A percentile compares a stretch with the other conserved stretches of the same genome.
Conservation (phyloP, 208 protist species). For the Leishmania braziliensis region DNA sequence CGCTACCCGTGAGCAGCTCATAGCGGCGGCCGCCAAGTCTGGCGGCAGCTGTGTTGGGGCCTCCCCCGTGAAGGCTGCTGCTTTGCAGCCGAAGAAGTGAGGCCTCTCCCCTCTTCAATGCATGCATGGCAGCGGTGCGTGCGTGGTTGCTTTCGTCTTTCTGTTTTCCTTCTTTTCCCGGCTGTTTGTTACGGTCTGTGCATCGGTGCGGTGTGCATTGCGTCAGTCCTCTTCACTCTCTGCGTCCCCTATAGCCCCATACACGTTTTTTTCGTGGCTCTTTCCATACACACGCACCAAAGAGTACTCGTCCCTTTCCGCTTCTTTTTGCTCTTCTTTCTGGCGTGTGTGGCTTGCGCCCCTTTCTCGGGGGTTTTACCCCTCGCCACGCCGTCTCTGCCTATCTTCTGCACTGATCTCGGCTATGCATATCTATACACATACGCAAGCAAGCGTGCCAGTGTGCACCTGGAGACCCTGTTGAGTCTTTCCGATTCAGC, state of each 20-base stretch:
- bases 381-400: too few relatives aligned
- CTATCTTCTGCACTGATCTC: neutral
- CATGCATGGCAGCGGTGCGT: neutral
- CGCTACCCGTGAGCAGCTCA: conserved; percentile 58
- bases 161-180: neutral
- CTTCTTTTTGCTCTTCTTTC: neutral
- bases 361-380: neutral
- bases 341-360: neutral
- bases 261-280: neutral
- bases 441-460: too few relatives aligned
- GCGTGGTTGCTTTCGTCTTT: neutral
- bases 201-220: neutral
- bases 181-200: neutral
- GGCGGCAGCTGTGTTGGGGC: conserved; percentile 15
- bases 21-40: conserved; percentile 30
- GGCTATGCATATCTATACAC: neutral
- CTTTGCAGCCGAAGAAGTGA: conserved; percentile 19
- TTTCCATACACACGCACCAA: neutral
- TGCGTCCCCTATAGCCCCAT: neutral
- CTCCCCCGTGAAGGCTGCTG: conserved; percentile 4
- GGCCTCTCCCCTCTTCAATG: neutral
- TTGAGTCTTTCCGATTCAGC: neutral
- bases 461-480: neutral
- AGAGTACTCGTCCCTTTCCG: neutral
- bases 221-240: neutral